Evolutionary conservation across 2,329 filamentous ascomycete species (phyloP), one percentile per base, ranked within the genome.

Genomic region (Sphaceloma murrayae): DNA sequence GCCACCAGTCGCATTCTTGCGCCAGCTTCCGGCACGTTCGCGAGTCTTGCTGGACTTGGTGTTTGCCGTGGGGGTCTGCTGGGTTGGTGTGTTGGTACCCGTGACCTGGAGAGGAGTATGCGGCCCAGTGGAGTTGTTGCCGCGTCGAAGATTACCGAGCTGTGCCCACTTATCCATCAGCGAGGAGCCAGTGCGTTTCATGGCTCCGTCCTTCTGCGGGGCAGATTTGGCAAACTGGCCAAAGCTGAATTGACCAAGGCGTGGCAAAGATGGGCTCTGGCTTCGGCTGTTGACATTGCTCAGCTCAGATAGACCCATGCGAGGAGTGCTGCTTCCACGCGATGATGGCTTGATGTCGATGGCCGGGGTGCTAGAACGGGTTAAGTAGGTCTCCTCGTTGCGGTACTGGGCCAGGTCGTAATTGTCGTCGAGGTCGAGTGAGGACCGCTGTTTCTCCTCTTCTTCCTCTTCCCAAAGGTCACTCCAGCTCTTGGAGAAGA

Each of bases 381-480:
- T 45, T 29, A 59, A 49, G 48, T 56, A 56, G 36, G 58, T 56
- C 76, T 85, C 61, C 84, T 82, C 51, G 83, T 82, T 58, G 53
- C 60, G 60, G 38, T 48, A 61, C 56, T 50, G 60, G 54, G 52
- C 56, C 49, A 63, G 64, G 48, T 65, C 59, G 26, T 62, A 57
- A 44, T 58, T 27, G 24, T 53, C 50, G 13, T 49, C 51, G 49
- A 73, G 73, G n/a, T 55, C 52, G 17, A 56, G 51, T 14, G 56
- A 55, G 18, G 50, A 40, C 21, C 51, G 51, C 57, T 81, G 77
- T 55, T 81, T 75, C 54, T 84, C 76, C 50, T 82, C 58, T 57
- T 91, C 87, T 44, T 96, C 89, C 62, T 96, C 89, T 48, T 96
- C 89, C 82, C 87, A 95, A 62, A 96, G 78, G 62, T 98, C 91